Evolutionary conservation across 129 eudicot genomes (phyloP).

Genomic region (Dittrichia graveolens): DNA sequence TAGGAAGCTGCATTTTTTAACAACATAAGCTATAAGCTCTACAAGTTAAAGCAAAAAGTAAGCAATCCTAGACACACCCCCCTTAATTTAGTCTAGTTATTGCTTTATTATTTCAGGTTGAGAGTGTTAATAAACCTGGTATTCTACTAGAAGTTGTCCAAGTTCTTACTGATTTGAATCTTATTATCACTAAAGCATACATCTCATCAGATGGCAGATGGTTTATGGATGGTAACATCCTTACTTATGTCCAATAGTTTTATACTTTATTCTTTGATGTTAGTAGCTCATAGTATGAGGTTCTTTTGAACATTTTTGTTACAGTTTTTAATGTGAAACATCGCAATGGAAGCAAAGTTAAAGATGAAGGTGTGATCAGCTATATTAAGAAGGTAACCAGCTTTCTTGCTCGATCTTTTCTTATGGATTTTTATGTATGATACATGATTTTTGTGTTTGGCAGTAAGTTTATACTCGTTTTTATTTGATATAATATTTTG

Average conservation of each 20-base stretch:
- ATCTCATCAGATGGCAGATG: slow-evolving; percentile 87
- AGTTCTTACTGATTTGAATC: slow-evolving; percentile 72
- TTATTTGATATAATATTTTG: neutral
- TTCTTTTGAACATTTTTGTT: neutral
- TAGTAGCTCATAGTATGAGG: neutral
- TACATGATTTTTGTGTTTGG: neutral
- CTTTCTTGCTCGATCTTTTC: neutral
- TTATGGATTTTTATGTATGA: neutral
- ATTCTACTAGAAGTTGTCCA: slow-evolving; percentile 81
- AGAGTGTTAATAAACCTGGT: slow-evolving; percentile 79
- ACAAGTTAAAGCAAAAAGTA: too few relatives aligned
- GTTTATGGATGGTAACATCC: slow-evolving; percentile 81
- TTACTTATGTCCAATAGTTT: neutral
- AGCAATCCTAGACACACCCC: too few relatives aligned
- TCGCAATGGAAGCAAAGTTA: slow-evolving; percentile 59
- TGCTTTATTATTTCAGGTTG: slow-evolving; percentile 44
- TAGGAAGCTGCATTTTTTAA: too few relatives aligned
- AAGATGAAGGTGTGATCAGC: slow-evolving; percentile 55
- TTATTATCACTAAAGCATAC: slow-evolving; percentile 72
- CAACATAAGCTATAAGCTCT: too few relatives aligned
- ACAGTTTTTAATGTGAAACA: slow-evolving; percentile 78
- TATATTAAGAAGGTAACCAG: slow-evolving; percentile 56
- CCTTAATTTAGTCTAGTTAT: neutral
- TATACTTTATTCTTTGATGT: neutral
- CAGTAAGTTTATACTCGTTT: neutral